Percentiles rank a stretch among this genome's conserved stretches.
phyloP scores from a whole-genome alignment of 1,139 yeast species.

The Geotrichum aggregatum region DNA sequence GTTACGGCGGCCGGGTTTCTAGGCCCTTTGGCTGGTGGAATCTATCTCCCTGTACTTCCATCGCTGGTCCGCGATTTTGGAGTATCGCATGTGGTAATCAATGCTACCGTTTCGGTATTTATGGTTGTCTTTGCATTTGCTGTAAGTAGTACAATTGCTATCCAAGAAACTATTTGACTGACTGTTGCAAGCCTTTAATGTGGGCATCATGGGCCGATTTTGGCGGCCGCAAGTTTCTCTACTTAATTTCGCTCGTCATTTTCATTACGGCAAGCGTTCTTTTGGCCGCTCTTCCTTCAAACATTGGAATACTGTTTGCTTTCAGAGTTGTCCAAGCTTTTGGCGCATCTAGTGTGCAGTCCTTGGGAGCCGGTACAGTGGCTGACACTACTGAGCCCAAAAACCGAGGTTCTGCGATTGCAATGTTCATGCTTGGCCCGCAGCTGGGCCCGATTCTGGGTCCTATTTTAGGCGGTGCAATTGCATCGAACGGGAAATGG shows the following conservation, averaged over 20 bases:
- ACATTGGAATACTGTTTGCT: slow-evolving; percentile 58
- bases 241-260: slow-evolving; percentile 45
- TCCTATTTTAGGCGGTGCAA: slow-evolving; percentile 78
- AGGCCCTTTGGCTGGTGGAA: slow-evolving; percentile 59
- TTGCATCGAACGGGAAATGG: slow-evolving; percentile 75
- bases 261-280: slow-evolving; percentile 48
- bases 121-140: slow-evolving; percentile 55
- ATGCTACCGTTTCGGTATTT: slow-evolving; percentile 58
- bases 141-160: slow-evolving; percentile 9
- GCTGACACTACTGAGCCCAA: slow-evolving; percentile 66
- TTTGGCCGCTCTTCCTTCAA: slow-evolving; percentile 58
- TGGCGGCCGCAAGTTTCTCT: slow-evolving; percentile 54
- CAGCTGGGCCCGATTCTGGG: slow-evolving; percentile 75
- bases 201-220: slow-evolving; percentile 59
- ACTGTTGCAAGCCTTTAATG: slow-evolving; percentile 42
- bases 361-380: slow-evolving; percentile 87
- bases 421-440: slow-evolving; percentile 76
- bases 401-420: slow-evolving; percentile 76
- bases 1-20: slow-evolving; percentile 52
- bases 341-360: slow-evolving; percentile 79
- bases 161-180: no score
- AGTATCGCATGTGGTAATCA: slow-evolving; percentile 46
- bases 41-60: slow-evolving; percentile 56
- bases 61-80: slow-evolving; percentile 44
- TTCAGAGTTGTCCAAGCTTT: slow-evolving; percentile 77